Evolutionary conservation across 2,329 filamentous ascomycete species (phyloP).

Genomic region (Colletotrichum lini): DNA sequence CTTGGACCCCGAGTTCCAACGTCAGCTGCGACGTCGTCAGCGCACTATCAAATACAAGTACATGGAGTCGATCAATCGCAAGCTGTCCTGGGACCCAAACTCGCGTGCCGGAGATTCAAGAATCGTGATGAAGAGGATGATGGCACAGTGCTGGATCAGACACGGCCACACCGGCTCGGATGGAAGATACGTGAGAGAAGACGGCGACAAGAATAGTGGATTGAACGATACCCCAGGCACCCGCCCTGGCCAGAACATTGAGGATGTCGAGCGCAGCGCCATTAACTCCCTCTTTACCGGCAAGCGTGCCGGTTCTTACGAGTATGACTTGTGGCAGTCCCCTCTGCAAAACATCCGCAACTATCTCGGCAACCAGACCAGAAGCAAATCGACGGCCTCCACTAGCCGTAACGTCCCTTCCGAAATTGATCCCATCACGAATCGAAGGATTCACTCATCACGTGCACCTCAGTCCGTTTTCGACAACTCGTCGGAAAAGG

Average conservation of each 20-base stretch:
- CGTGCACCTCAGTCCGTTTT: slow-evolving; percentile 41
- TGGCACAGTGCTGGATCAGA: slow-evolving; percentile 58
- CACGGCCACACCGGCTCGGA: slow-evolving; percentile 45
- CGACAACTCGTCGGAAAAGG: slow-evolving; percentile 18
- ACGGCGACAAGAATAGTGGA: slow-evolving; percentile 54
- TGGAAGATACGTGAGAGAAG: slow-evolving; percentile 53
- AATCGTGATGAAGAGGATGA: slow-evolving; percentile 57
- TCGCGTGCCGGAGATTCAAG: slow-evolving; percentile 53
- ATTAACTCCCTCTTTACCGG: slow-evolving; percentile 60
- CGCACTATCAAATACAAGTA: slow-evolving; percentile 61
- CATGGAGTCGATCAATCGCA: slow-evolving; percentile 60
- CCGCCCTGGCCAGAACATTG: slow-evolving; percentile 58
- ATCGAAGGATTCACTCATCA: slow-evolving; percentile 60
- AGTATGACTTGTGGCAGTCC: slow-evolving; percentile 50
- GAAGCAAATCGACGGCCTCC: slow-evolving; percentile 22
- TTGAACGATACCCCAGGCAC: slow-evolving; percentile 55
- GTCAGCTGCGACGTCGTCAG: slow-evolving; percentile 61
- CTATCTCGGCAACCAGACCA: slow-evolving; percentile 46
- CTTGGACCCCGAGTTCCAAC: slow-evolving; percentile 57
- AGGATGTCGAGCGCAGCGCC: slow-evolving; percentile 61
- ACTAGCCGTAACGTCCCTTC: slow-evolving; percentile 50
- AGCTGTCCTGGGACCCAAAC: slow-evolving; percentile 62
- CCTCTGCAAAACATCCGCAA: slow-evolving; percentile 53
- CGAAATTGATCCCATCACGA: slow-evolving; percentile 72
- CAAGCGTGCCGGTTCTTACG: slow-evolving; percentile 43